Evolutionary conservation across 176 grass and related monocot genomes (phyloP), one percentile per base, ranked within the genome.

Genomic region (Echinochloa phyllopogon): DNA sequence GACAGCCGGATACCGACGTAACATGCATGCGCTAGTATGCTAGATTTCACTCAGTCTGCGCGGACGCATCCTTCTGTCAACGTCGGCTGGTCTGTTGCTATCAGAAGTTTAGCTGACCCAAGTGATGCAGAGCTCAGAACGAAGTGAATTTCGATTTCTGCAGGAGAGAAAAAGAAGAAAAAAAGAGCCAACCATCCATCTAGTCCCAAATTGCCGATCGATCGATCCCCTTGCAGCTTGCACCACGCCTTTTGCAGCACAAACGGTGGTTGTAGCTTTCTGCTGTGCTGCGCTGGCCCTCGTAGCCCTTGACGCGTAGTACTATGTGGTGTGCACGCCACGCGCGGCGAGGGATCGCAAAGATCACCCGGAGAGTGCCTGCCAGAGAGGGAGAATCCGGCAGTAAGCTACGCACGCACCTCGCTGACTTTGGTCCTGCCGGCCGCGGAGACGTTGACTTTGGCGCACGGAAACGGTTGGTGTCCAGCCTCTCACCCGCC

Each of bases 381-480:
- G 74, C 83, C 63, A 49, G 20, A 49, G 20, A 44, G 47, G 38
- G 62, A 41, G 44, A 83, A 53, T 14, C 51, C 38, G 7, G 21
- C 23, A 45, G 43, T 64, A 25, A 63, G 29, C 29, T 81, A 67
- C 17, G 67, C 27, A 51, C 8, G 29, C 27, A 20, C 45, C 8
- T 33, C 36, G 72, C 25, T 50, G 88, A 81, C 77, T 69, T 70
- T 76, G 77, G 82, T 70, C 71, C 65, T 25, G 62, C 25, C 25
- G 43, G 73, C 42, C 79, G 16, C 59, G 53, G 73, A 53, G 65
- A 38, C 74, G 74, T 78, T 75, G 87, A 85, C 87, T 41, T 41
- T 51, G 7, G 3, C 1, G 49, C 57, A 68, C 23, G 41, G 11
- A 16, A 23, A 16, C 40, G 15, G 60, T 18, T 67, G 68, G 59